Evolutionary conservation across 345 rosid species (phyloP).

Genomic region (Lenwebbia sp.): DNA sequence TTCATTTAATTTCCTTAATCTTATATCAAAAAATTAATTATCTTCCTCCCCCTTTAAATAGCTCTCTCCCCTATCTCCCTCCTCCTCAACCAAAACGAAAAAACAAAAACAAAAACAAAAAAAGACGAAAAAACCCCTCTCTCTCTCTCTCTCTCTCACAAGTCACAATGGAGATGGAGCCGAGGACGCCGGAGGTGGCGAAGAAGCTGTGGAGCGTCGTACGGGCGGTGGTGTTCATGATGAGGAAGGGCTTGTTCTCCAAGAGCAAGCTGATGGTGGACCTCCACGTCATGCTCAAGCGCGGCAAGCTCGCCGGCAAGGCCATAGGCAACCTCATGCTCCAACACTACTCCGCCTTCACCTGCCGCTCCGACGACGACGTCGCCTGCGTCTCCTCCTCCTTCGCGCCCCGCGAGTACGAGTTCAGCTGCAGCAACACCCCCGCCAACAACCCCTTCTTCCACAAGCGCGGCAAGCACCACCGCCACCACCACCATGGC

Average conservation of each 20-base stretch:
- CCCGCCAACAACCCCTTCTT: slow-evolving; percentile 32
- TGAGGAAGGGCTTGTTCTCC: slow-evolving; percentile 33
- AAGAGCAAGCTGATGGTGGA: slow-evolving; percentile 49
- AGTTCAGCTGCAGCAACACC: slow-evolving; percentile 96
- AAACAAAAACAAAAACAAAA: neutral
- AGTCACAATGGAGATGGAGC: slow-evolving; percentile 29
- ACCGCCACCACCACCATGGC: slow-evolving; percentile 13
- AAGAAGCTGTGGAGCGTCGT: slow-evolving; percentile 48
- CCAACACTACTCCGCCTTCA: slow-evolving; percentile 41
- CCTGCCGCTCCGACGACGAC: slow-evolving; percentile 61
- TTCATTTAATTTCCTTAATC: neutral
- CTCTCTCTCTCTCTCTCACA: neutral
- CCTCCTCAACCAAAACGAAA: neutral
- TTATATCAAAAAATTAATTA: slow-evolving; percentile 1
- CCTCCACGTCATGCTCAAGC: slow-evolving; percentile 42
- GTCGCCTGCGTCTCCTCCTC: slow-evolving; percentile 55
- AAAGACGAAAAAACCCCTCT: neutral
- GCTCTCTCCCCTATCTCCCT: slow-evolving; percentile 7
- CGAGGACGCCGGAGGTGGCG: slow-evolving; percentile 24
- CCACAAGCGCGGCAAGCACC: slow-evolving; percentile 22
- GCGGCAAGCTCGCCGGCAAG: slow-evolving; percentile 44
- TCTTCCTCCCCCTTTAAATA: slow-evolving; percentile 38
- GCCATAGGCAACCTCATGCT: slow-evolving; percentile 40
- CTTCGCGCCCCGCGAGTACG: slow-evolving; percentile 61
- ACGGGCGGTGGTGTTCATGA: slow-evolving; percentile 36